Conservation (phyloP, 2,329 filamentous ascomycete genomes). For the Pseudogymnoascus sp. region DNA sequence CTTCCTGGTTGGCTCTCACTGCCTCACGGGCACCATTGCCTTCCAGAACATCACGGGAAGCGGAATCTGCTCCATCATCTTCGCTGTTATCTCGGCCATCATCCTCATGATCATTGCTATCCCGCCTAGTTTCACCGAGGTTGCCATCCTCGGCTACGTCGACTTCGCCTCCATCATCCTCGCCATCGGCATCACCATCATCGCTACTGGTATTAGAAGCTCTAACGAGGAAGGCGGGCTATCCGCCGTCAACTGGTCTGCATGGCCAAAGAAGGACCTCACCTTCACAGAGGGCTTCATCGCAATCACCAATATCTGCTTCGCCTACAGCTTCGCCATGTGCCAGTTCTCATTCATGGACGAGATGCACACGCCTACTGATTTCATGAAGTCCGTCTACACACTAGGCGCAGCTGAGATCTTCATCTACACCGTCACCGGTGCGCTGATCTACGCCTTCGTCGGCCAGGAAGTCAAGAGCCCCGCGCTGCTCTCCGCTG, state of each 20-base stretch:
- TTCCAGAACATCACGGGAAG: constrained; percentile 51
- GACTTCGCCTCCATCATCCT: constrained; percentile 50
- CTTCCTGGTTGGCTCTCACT: constrained; percentile 57
- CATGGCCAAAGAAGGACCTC: constrained; percentile 26
- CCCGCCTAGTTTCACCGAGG: constrained; percentile 50
- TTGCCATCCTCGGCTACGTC: constrained; percentile 48
- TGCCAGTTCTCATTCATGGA: constrained; percentile 27
- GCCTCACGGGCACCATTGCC: constrained; percentile 54
- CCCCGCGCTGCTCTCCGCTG: constrained; percentile 53
- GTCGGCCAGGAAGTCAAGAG: constrained; percentile 48
- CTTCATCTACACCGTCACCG: constrained; percentile 50
- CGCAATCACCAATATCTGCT: constrained; percentile 51
- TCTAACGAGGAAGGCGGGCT: constrained; percentile 11
- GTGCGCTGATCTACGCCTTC: constrained; percentile 54
- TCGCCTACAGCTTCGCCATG: constrained; percentile 44
- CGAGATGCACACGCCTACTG: constrained; percentile 31
- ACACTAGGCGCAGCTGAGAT: constrained; percentile 47
- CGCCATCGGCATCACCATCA: constrained; percentile 51
- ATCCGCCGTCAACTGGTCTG: constrained; percentile 18
- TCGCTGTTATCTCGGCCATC: constrained; percentile 43
- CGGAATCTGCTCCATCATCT: constrained; percentile 49
- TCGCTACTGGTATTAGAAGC: constrained; percentile 41
- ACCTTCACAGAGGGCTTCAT: constrained; percentile 42
- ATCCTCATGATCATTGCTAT: constrained; percentile 47
- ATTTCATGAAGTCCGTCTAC: constrained; percentile 33